Base-by-base conservation (phyloP, 208 protist species). In the Wallacemonas rigidus region DNA sequence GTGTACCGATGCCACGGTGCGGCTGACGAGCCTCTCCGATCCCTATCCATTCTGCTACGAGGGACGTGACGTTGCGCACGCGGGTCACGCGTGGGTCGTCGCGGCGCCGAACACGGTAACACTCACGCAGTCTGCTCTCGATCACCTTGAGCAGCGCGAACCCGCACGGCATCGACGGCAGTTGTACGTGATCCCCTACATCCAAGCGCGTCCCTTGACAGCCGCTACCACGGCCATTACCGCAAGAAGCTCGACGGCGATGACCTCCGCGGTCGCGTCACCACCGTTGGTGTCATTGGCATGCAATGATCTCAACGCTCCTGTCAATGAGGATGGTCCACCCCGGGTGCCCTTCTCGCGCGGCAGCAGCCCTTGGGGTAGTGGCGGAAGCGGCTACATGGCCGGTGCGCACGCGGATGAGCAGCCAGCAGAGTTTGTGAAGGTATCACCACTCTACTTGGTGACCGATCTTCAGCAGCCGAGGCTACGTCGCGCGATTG, bases 1-100 rank as follows among this genome's bases (percentile, higher is more conserved):
- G 85, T 90, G 85, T 57, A 76, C 56, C 17, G 71, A 81, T 55
- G 84, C 73, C 11, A 78, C 15, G 5, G 80, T 89, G 26, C 60
- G 60, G 38, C 60, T 65, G 41, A 60, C 60, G 26, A 53, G 80
- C 15, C 73, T 81, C n/a, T 72, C 73, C 17, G 68, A 67, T 8
- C 76, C 15, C 48, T 61, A 74, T 45, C 51, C 45, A 14, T 68
- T 51, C 38, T 74, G 75, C 51, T 89, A 86, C 63, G 80, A 84
- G 48, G 84, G 84, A 12, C 45, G 70, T 38, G 80, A 86, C 67
- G 60, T 89, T 15, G 61, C 71, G 9, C 75, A 78, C 17, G 73
- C 77, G 39, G 73, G 67, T 14, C 75, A 79, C 7, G 74, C 83
- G 73, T 86, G 84, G 80, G 41, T 82, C 17, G 78, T 86, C 55